Base-by-base conservation (phyloP, 2,329 filamentous ascomycete genomes). In the Ophiocordyceps polyrhachis-furcata region DNA sequence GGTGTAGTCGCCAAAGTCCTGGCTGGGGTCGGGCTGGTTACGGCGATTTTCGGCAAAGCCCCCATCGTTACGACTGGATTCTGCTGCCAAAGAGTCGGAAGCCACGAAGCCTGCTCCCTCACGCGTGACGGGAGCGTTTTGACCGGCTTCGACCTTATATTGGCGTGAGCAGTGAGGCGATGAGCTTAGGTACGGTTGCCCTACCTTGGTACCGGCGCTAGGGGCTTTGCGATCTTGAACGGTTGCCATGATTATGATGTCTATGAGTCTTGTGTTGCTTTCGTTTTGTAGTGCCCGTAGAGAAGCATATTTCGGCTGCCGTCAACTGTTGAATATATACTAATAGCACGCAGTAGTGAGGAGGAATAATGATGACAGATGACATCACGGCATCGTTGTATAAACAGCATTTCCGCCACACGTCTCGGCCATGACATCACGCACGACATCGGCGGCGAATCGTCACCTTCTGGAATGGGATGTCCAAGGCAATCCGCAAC, bases 51-150 rank as follows among this genome's bases (percentile, higher is more conserved):
- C 58, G 38, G 70, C 64, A 53, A 83, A 85, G 13, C 59, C 64
- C 50, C 81, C 83, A 46, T 70, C 70, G 20, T 65, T 52, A 42
- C 67, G 63, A 47, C 76, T 62, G 0, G 83, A 91, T 55, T 89
- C 79, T 47, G 76, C 80, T 12, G 85, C 85, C 5, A 93, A 76
- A 7, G 83, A 89, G 61, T 81, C 82, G 14, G 71, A 65, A 41
- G 71, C 63, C 1, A 89, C 70, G 23, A 67, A 54, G 44, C 85
- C 85, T 5, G 79, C 65, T 14, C 69, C 64, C 59, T 91, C 84
- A 15, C 65, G 58, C 47, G 68, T 71, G 1, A 55, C 46, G 25
- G 74, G 71, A 41, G 73, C 67, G 42, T 71, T 60, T 47, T 59
- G 49, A 45, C 68, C 65, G 41, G 61, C 60, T 17, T 61, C 62